Base-by-base conservation (phyloP, 768 basidiomycete species). In the Rhizopogon vulgaris region DNA sequence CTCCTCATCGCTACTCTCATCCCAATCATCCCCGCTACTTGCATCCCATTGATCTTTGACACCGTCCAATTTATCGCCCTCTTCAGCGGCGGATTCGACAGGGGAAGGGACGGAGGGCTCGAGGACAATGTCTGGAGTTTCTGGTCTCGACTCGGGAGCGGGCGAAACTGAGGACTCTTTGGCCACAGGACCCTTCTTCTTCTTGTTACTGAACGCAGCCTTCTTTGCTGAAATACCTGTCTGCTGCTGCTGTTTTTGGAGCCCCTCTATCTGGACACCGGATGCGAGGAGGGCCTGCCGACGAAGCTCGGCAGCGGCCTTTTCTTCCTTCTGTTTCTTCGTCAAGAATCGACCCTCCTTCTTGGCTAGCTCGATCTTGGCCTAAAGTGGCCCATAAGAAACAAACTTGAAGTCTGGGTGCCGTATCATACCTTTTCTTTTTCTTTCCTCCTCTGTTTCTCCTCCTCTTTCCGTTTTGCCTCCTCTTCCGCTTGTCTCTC, bases 311-410 rank as follows among this genome's bases (percentile, higher is more conserved):
- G 92, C 94, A 58, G 84, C 87, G 18, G 88, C 89, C 59, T 79
- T 85, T 66, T 97, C 94, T 63, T 91, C 88, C 69, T 93, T 95
- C 68, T 98, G 94, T 70, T 94, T 96, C 69, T 95, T 94, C n/a
- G 95, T 98, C 46, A 98, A 77, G 24, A 95, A 73, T 41, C 88
- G 82, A 22, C 96, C 96, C 71, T 98, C 94, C 67, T 94, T 95
- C 78, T 89, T 92, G 12, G 89, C 85, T 48, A 87, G 66, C 60
- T 96, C 94, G 48, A 83, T 84, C 69, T 95, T 96, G 41, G 82
- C 86, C 93, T 94, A 49, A 45, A 47, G 41, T 41, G 14, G 27
- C n/a, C 9, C 38, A 32, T 48, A 37, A 53, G 49, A 38, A 27
- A 8, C 45, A 41, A 12, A 45, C 30, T 15, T 15, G 6, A 8